Percentiles rank a stretch among this genome's conserved stretches.
Evolutionary conservation across 169 alveolate species (phyloP).

Genomic region (Plasmodium billcollinsi): DNA sequence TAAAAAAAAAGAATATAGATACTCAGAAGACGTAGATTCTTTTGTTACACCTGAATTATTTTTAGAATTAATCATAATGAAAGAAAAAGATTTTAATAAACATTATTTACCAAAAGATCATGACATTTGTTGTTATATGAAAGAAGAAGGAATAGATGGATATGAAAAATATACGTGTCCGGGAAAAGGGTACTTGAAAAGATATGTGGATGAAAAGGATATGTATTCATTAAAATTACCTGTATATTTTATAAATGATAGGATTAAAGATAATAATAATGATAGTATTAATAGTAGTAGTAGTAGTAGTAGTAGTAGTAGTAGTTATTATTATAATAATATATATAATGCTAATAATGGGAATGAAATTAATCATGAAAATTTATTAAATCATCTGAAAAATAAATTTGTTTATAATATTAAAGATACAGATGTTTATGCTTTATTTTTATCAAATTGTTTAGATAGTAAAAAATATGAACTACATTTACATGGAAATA

Average conservation of each 20-base stretch:
- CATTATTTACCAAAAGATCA: conserved; percentile 65
- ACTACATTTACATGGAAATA: conserved; percentile 75
- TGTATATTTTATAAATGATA: conserved; percentile 73
- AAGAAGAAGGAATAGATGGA: conserved; percentile 28
- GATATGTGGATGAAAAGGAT: conserved; percentile 44
- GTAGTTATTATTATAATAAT: not conserved
- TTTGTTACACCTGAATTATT: conserved; percentile 30
- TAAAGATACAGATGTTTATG: conserved; percentile 60
- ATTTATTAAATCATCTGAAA: conserved; percentile 31
- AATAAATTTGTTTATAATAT: conserved; percentile 21
- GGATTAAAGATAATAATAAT: not conserved
- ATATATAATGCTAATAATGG: not conserved
- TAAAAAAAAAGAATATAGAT: conserved; percentile 37
- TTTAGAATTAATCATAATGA: conserved; percentile 73
- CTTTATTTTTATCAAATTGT: conserved; percentile 75
- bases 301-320: too few species aligned
- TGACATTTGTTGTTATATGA: conserved; percentile 46
- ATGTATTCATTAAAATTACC: conserved; percentile 73
- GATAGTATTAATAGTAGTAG: too few species aligned
- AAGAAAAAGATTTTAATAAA: conserved; percentile 68
- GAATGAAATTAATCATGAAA: conserved; percentile 41
- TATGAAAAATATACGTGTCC: conserved; percentile 62
- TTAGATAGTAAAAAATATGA: conserved; percentile 64
- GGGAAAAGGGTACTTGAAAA: conserved; percentile 71
- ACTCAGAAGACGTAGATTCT: conserved; percentile 1